Evolutionary conservation across 495 filamentous ascomycete species (phyloP).

Genomic region (Neurospora discreta): DNA sequence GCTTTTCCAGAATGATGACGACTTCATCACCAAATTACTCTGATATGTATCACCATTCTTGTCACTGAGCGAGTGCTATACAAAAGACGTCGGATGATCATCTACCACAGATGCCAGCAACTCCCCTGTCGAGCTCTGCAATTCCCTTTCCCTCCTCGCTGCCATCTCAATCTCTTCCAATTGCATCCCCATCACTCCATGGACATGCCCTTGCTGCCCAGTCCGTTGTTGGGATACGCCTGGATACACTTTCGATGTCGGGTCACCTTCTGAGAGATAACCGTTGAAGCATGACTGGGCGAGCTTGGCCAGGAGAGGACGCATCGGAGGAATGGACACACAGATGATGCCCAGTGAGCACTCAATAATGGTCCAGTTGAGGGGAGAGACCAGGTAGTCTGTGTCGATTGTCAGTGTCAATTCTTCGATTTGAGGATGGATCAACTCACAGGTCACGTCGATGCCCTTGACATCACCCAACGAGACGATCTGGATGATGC

Average conservation of each 20-base stretch:
- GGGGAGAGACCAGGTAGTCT: constrained; percentile 16
- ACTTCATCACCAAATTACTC: neutral
- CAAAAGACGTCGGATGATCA: neutral
- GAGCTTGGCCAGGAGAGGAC: constrained; percentile 13
- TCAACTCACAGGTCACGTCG: constrained; percentile 16
- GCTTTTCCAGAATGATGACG: neutral
- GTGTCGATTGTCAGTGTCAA: neutral
- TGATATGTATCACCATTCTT: no score
- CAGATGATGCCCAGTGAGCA: constrained; percentile 22
- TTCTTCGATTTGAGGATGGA: neutral
- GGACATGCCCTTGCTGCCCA: neutral
- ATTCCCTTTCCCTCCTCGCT: neutral
- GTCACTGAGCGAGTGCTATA: neutral
- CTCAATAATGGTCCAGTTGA: constrained; percentile 24
- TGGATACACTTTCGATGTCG: neutral
- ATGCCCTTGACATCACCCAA: constrained; percentile 10
- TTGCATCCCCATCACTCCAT: constrained; percentile 7
- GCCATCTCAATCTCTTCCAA: constrained; percentile 8
- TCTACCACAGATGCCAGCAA: neutral
- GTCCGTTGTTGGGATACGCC: neutral
- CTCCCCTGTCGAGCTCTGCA: neutral
- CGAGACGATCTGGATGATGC: constrained; percentile 13
- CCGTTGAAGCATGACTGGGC: constrained; percentile 2
- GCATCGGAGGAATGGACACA: constrained; percentile 18
- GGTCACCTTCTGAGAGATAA: neutral